Evolutionary conservation across 2,329 filamentous ascomycete genomes (phyloP), one percentile per base, ranked within the genome.

Genomic region (Phialocephala subalpina): DNA sequence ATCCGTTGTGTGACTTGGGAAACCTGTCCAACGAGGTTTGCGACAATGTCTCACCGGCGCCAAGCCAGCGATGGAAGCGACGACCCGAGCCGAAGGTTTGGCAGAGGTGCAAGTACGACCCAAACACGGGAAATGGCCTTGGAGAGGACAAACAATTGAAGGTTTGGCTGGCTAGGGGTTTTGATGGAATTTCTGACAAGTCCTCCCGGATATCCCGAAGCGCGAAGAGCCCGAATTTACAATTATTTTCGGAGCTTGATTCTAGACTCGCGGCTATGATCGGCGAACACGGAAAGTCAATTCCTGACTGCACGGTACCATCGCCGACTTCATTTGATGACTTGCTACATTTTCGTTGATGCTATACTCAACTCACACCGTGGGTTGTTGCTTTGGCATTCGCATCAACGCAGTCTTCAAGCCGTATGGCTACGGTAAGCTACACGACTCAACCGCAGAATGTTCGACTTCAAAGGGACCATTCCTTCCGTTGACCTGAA

Each of bases 41-140:
- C 45, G n/a, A 25, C n/a, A 49, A 5, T 49, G 45, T 49, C 45
- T 49, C 45, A 49, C 45, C n/a, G n/a, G 45, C 38, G 38, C 18
- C 38, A 14, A 42, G 38, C 14, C 38, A 42, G 18, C n/a, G n/a
- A n/a, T n/a, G 38, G 5, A 3, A 14, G 18, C 45, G 45, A 49
- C 20, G 45, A 49, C 45, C 45, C 45, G 45, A 22, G 20, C 6
- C 45, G 45, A n/a, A 49, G 20, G n/a, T 49, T 49, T 25, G 4
- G 11, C 1, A 2, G 45, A 49, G 45, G n/a, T 22, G n/a, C n/a
- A 49, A 9, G 45, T 49, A 6, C 45, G 20, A 49, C 45, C n/a
- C 7, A 22, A 22, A n/a, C 7, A 49, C 11, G 45, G n/a, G 22
- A 2, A 14, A 45, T n/a, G n/a, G 18, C 8, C 2, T 49, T 25